phyloP scores from a whole-genome alignment of 805 yeast genomes.

The Komagataella pseudopastoris region DNA sequence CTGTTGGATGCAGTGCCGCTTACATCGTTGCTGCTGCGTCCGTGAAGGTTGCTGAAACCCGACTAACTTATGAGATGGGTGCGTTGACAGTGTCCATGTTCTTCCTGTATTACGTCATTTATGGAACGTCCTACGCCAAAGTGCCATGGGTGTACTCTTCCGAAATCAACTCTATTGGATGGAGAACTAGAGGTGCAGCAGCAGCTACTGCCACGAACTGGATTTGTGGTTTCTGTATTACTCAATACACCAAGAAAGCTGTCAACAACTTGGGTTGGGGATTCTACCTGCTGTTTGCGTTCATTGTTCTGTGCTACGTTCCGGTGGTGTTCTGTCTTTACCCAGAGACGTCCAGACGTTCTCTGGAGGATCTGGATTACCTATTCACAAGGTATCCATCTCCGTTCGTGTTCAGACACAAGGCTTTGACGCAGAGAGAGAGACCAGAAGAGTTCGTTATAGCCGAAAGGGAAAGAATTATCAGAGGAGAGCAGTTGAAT shows the following conservation, averaged over 20 bases:
- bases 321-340: constrained; percentile 55
- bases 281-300: constrained; percentile 57
- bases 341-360: constrained; percentile 70
- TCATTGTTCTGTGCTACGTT: constrained; percentile 43
- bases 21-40: constrained; percentile 36
- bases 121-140: constrained; percentile 23
- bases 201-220: constrained; percentile 55
- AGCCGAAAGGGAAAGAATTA: constrained; percentile 1
- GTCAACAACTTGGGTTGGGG: constrained; percentile 42
- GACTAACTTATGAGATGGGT: constrained; percentile 2
- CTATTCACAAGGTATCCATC: constrained; percentile 19
- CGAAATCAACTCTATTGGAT: constrained; percentile 52
- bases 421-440: constrained; percentile 1
- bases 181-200: constrained; percentile 58
- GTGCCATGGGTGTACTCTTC: constrained; percentile 52
- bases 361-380: constrained; percentile 65
- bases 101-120: constrained; percentile 42
- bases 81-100: constrained; percentile 32
- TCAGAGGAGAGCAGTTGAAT: neutral
- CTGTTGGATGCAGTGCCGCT: constrained; percentile 28
- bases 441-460: constrained; percentile 1
- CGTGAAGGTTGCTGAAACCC: constrained; percentile 17
- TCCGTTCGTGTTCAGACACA: constrained; percentile 1
- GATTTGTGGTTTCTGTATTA: constrained; percentile 56
- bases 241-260: constrained; percentile 52